These are phyloP conservation scores for Ogataea philodendri DNA, from an alignment of 805 yeast genomes.

Conservation along the genomic window DNA sequence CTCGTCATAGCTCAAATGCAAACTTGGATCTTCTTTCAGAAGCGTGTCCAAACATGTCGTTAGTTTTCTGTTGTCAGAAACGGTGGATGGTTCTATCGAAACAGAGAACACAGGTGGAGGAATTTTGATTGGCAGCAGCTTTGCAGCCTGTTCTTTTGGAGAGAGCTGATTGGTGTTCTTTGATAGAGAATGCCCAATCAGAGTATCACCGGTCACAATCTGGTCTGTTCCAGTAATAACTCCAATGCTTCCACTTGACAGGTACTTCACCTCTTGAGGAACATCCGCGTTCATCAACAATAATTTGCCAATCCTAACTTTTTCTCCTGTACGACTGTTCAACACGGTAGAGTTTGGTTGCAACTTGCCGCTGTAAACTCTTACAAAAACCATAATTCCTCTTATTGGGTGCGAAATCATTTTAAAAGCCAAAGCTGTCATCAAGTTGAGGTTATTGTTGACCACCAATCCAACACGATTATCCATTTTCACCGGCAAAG, in stretches of 20 bases:
- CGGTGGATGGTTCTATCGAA: constrained; percentile 75
- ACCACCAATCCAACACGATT: constrained; percentile 47
- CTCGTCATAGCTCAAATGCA: constrained; percentile 67
- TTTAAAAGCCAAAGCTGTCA: constrained; percentile 86
- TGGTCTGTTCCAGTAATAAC: constrained; percentile 76
- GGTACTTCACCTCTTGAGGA: constrained; percentile 64
- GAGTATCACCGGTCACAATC: constrained; percentile 87
- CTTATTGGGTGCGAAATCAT: constrained; percentile 81
- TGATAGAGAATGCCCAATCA: constrained; percentile 58
- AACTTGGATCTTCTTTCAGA: constrained; percentile 88
- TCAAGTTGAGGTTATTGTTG: constrained; percentile 55
- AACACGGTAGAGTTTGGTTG: constrained; percentile 58
- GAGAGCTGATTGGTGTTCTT: constrained; percentile 36
- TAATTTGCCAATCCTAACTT: constrained; percentile 64
- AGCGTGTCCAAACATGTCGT: constrained; percentile 64
- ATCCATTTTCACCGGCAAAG: constrained; percentile 39
- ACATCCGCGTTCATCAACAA: constrained; percentile 85
- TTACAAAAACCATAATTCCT: constrained; percentile 78
- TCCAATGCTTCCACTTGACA: constrained; percentile 84
- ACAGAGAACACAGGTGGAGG: constrained; percentile 95
- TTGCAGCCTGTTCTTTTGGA: constrained; percentile 42
- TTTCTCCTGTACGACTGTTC: constrained; percentile 69
- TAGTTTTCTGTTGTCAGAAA: constrained; percentile 76
- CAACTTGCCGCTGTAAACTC: constrained; percentile 84
- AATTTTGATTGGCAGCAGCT: constrained; percentile 69